phyloP scores from a whole-genome alignment of 352 stramenopile species.

The Blastocystis sp. region DNA sequence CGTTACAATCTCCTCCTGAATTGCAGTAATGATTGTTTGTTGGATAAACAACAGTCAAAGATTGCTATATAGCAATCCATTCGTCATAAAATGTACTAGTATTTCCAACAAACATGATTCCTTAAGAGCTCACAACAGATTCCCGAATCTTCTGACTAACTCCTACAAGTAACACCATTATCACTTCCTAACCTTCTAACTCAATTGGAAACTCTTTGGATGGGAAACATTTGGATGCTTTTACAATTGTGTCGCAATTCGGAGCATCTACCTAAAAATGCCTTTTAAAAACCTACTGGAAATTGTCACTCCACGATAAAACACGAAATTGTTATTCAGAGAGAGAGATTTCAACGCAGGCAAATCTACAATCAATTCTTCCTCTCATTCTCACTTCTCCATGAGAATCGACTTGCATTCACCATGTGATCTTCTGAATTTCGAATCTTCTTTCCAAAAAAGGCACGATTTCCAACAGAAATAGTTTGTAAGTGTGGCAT shows the following conservation, averaged over 20 bases:
- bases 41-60: too few species aligned
- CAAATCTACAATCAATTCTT: not conserved
- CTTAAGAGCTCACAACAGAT: too few species aligned
- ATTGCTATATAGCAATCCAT: too few species aligned
- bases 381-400: not conserved
- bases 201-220: not conserved
- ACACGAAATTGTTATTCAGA: constrained; percentile 52
- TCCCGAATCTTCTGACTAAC: not conserved
- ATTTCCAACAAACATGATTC: too few species aligned
- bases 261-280: constrained; percentile 20
- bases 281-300: not conserved
- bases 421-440: not conserved
- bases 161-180: not conserved
- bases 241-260: not conserved
- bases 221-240: not conserved
- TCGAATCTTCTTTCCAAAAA: constrained; percentile 23
- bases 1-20: too few species aligned
- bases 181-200: not conserved
- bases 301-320: not conserved
- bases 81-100: too few species aligned
- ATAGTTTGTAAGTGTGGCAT: not conserved
- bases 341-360: not conserved
- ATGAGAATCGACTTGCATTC: constrained; percentile 20
- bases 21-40: too few species aligned
- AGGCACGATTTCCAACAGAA: not conserved